phyloP scores from a whole-genome alignment of 768 basidiomycete species.

The Lactifluus volemus region DNA sequence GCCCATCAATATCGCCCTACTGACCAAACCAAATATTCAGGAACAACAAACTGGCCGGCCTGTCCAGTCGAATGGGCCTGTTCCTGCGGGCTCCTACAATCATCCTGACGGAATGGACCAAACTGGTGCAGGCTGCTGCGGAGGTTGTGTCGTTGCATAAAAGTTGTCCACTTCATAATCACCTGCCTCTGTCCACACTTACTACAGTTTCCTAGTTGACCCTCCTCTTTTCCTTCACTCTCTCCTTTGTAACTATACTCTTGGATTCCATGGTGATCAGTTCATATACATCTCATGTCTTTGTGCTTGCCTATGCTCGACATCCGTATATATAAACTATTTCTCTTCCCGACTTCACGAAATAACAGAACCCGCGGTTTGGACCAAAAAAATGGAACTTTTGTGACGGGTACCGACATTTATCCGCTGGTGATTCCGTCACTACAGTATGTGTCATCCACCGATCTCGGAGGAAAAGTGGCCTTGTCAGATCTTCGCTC shows the following conservation, averaged over 20 bases:
- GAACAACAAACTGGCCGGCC: constrained; percentile 76
- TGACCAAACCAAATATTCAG: constrained; percentile 27
- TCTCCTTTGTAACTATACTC: constrained; percentile 9
- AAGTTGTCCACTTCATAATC: constrained; percentile 17
- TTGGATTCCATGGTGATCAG: constrained; percentile 9
- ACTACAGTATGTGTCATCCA: neutral
- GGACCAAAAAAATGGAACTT: neutral
- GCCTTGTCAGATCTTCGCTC: neutral
- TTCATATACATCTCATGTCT: constrained; percentile 1
- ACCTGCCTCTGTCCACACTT: constrained; percentile 9
- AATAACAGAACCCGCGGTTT: neutral
- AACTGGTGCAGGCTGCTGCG: constrained; percentile 53
- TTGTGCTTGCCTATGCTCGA: constrained; percentile 1
- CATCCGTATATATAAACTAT: neutral
- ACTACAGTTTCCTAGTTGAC: neutral
- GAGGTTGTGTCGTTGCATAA: constrained; percentile 53
- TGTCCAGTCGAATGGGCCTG: constrained; percentile 37
- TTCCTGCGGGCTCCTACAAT: constrained; percentile 41
- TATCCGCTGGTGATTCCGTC: neutral
- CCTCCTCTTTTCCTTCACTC: neutral
- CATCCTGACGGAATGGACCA: constrained; percentile 42
- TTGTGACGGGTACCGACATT: neutral
- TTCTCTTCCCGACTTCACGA: neutral
- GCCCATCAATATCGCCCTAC: neutral
- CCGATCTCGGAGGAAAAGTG: neutral